These are phyloP conservation scores for Aspergillus niger DNA, from an alignment of 2,329 filamentous ascomycete genomes.

Conservation along the genomic window DNA sequence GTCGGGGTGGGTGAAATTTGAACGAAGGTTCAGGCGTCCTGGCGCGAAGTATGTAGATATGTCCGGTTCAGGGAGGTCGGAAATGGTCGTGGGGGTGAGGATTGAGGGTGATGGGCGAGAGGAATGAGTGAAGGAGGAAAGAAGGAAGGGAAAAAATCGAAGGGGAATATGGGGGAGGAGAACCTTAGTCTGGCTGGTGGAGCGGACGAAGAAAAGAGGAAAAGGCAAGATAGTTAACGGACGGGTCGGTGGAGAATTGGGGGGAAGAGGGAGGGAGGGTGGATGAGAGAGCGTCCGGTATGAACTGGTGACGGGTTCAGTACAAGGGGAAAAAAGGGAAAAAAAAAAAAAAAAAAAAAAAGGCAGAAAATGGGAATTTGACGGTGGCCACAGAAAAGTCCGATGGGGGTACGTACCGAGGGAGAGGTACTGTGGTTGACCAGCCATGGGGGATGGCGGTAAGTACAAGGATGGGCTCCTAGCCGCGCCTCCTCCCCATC, in stretches of 20 bases:
- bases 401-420: conserved; percentile 25
- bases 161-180: conserved; percentile 28
- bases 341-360: conserved; percentile 15
- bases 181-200: conserved; percentile 24
- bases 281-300: conserved; percentile 10
- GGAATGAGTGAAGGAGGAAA: conserved; percentile 18
- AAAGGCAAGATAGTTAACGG: conserved; percentile 26
- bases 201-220: conserved; percentile 24
- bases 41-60: conserved; percentile 14
- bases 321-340: conserved; percentile 27
- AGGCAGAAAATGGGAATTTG: conserved; percentile 19
- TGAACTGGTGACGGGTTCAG: conserved; percentile 22
- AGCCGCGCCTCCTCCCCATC: conserved; percentile 22
- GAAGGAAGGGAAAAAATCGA: conserved; percentile 22
- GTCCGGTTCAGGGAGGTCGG: conserved; percentile 21
- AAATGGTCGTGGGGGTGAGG: conserved; percentile 21
- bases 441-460: conserved; percentile 26
- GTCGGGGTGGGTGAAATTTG: conserved; percentile 16
- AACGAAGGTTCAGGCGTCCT: conserved; percentile 1
- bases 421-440: conserved; percentile 25
- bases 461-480: conserved; percentile 23
- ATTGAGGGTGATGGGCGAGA: conserved; percentile 24
- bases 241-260: conserved; percentile 27
- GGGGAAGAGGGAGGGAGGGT: conserved; percentile 15
- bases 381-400: conserved; percentile 27